Percentiles rank a stretch among this genome's conserved stretches.
Evolutionary conservation across 768 basidiomycete genomes (phyloP).

Genomic region (Leccinum barrowsii): DNA sequence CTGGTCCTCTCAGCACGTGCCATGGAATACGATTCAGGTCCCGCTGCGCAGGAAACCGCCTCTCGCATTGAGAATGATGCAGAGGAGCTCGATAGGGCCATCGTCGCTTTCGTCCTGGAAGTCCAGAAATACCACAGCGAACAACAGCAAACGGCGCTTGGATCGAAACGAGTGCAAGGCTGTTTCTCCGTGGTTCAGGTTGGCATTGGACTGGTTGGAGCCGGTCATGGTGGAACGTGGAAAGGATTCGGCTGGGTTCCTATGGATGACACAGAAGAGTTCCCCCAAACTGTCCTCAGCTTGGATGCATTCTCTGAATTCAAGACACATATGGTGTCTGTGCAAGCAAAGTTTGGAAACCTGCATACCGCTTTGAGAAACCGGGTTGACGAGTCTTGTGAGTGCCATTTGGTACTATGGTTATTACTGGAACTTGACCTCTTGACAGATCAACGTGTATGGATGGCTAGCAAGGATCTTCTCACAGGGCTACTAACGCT

Average conservation of each 20-base stretch:
- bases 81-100: conserved; percentile 69
- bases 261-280: conserved; percentile 45
- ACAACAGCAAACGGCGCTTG: conserved; percentile 18
- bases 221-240: conserved; percentile 73
- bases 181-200: conserved; percentile 59
- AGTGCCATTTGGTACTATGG: conserved; percentile 6
- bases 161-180: conserved; percentile 55
- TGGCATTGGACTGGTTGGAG: conserved; percentile 78
- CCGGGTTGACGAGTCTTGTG: conserved; percentile 21
- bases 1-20: conserved; percentile 90
- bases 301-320: conserved; percentile 55
- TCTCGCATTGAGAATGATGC: conserved; percentile 74
- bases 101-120: conserved; percentile 64
- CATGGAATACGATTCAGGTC: conserved; percentile 75
- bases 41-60: conserved; percentile 56
- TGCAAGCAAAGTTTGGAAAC: conserved; percentile 49
- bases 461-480: conserved; percentile 44
- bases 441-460: conserved; percentile 28
- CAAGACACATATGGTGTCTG: conserved; percentile 40
- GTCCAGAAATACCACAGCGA: conserved; percentile 55
- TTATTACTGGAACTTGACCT: conserved; percentile 3
- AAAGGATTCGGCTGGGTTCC: conserved; percentile 83
- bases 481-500: conserved; percentile 57
- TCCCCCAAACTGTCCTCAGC: conserved; percentile 45
- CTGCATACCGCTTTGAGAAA: conserved; percentile 26